These are phyloP conservation scores for Lagenidium sp. DNA, from an alignment of 352 stramenopile genomes.

Conservation along the genomic window DNA sequence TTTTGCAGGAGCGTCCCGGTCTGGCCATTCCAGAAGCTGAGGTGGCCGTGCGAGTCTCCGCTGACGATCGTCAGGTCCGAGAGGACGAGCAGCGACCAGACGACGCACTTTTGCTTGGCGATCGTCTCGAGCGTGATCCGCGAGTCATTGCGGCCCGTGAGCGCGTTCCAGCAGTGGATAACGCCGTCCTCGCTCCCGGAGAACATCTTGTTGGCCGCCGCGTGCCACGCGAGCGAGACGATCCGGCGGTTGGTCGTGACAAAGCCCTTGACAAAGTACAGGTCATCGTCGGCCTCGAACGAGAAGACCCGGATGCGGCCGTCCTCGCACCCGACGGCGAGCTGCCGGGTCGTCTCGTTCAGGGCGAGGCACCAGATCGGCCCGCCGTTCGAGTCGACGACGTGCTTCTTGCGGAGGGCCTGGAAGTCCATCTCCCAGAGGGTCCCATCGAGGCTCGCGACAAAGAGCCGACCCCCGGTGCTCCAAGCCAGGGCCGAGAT, in stretches of 20 bases:
- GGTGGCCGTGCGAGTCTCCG: conserved; percentile 87
- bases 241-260: conserved; percentile 63
- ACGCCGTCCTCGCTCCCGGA: conserved; percentile 76
- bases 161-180: conserved; percentile 84
- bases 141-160: conserved; percentile 67
- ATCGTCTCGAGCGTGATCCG: conserved; percentile 78
- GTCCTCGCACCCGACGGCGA: conserved; percentile 87
- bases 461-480: conserved; percentile 41
- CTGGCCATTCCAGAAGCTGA: conserved; percentile 91
- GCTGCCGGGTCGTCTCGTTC: conserved; percentile 34
- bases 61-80: conserved; percentile 89
- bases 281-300: conserved; percentile 44
- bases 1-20: conserved; percentile 89
- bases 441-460: conserved; percentile 58
- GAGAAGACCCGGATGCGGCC: conserved; percentile 86
- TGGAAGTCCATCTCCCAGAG: conserved; percentile 80
- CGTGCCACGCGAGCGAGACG: conserved; percentile 80
- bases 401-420: conserved; percentile 57
- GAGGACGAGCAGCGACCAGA: conserved; percentile 90
- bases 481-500: conserved; percentile 71
- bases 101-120: conserved; percentile 65
- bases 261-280: conserved; percentile 84
- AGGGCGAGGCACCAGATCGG: conserved; percentile 84
- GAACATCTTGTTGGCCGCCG: conserved; percentile 68
- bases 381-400: conserved; percentile 83